A percentile compares a stretch with the other conserved stretches of the same genome.
Conservation (phyloP, 805 yeast species). For the Saccharomycopsis microspora region DNA sequence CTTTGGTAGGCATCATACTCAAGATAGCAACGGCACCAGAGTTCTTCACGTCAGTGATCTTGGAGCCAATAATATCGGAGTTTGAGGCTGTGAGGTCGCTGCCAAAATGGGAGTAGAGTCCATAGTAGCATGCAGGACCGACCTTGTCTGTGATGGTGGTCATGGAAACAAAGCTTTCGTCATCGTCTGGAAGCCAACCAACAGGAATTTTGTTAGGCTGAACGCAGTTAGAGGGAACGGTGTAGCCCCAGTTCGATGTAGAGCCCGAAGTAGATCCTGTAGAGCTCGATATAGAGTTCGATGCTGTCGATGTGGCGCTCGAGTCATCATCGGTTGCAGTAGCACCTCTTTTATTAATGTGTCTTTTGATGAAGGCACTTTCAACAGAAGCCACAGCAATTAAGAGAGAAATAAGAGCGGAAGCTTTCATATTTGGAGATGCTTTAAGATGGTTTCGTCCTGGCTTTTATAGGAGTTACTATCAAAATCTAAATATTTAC, state of each 20-base stretch:
- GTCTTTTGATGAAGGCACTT: too few species aligned
- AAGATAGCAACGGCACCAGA: conserved; percentile 9
- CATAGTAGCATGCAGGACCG: conserved; percentile 10
- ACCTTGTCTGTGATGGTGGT: conserved; percentile 2
- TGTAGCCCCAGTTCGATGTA: neutral
- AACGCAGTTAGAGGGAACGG: conserved; percentile 1
- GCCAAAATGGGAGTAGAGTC: conserved; percentile 9
- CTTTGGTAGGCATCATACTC: conserved; percentile 7
- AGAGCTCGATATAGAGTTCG: too few species aligned
- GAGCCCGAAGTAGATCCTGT: neutral
- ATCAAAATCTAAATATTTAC: too few species aligned
- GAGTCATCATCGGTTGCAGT: too few species aligned
- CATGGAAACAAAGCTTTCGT: conserved; percentile 3
- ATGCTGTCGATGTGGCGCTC: too few species aligned
- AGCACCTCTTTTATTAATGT: too few species aligned
- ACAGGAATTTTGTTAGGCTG: conserved; percentile 1
- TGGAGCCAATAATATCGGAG: conserved; percentile 6
- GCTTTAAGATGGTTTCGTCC: too few species aligned
- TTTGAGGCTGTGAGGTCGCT: neutral
- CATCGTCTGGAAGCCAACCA: conserved; percentile 8
- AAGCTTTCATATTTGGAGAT: too few species aligned
- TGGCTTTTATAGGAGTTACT: too few species aligned
- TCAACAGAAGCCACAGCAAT: too few species aligned
- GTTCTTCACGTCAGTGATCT: conserved; percentile 3
- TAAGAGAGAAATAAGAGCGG: too few species aligned